phyloP scores from a whole-genome alignment of 306 rosid genomes.

The Acacia acuminata region DNA sequence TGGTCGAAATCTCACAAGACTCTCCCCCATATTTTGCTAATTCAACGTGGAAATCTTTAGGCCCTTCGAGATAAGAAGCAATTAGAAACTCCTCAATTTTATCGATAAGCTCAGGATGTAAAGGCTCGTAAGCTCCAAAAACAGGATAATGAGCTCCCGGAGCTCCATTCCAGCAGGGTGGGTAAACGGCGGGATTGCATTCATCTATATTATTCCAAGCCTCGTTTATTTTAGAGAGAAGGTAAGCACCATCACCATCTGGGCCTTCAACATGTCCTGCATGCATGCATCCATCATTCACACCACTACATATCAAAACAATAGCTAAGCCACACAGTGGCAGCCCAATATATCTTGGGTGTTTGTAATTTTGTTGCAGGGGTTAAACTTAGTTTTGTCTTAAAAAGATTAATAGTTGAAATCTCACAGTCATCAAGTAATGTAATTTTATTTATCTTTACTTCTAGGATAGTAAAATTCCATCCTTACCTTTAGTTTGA shows the following conservation, averaged over 20 bases:
- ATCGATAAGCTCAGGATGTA: slow-evolving; percentile 36
- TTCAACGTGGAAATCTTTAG: slow-evolving; percentile 32
- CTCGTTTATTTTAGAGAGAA: slow-evolving; percentile 36
- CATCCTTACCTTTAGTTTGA: background rate
- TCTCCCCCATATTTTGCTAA: slow-evolving; percentile 29
- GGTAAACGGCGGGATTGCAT: slow-evolving; percentile 68
- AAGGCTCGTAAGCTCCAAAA: slow-evolving; percentile 28
- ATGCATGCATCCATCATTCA: background rate
- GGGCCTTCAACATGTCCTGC: slow-evolving; percentile 48
- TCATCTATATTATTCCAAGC: slow-evolving; percentile 42
- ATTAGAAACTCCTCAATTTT: slow-evolving; percentile 34
- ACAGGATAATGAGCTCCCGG: slow-evolving; percentile 45
- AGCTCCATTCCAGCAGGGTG: slow-evolving; percentile 97
- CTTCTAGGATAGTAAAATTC: background rate
- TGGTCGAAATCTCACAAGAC: slow-evolving; percentile 43
- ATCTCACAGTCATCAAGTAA: slow-evolving; percentile 14
- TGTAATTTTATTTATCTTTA: background rate
- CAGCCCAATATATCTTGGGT: background rate
- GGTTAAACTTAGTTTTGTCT: background rate
- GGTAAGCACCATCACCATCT: slow-evolving; percentile 35
- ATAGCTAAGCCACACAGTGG: background rate
- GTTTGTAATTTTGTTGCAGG: background rate
- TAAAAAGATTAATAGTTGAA: slow-evolving; percentile 17
- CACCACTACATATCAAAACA: background rate
- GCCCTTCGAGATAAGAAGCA: slow-evolving; percentile 42